Evolutionary conservation across 352 stramenopile genomes (phyloP).

Genomic region (Globisporangium emineosum): DNA sequence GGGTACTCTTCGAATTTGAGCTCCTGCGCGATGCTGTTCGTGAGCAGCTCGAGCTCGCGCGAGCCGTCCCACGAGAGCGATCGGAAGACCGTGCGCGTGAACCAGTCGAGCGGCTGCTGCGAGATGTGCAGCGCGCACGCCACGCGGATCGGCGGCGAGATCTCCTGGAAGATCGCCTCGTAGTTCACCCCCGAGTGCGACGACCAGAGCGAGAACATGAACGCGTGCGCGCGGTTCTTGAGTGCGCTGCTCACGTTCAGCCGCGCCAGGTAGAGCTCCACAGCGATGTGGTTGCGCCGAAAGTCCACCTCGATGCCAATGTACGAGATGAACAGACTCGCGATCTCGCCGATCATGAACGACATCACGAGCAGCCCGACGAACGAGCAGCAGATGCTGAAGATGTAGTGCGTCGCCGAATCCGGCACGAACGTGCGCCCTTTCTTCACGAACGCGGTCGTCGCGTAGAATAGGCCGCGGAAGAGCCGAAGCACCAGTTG

Average conservation of each 20-base stretch:
- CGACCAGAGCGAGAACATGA: conserved; percentile 53
- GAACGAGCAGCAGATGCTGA: conserved; percentile 49
- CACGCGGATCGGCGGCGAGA: conserved; percentile 41
- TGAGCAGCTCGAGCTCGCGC: conserved; percentile 26
- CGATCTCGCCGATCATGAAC: conserved; percentile 69
- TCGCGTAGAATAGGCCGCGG: conserved; percentile 44
- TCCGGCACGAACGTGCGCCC: conserved; percentile 30
- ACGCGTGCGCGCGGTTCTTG: conserved; percentile 38
- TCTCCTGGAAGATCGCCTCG: conserved; percentile 38
- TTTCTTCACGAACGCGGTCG: conserved; percentile 59
- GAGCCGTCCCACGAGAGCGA: conserved; percentile 18
- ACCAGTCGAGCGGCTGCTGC: conserved; percentile 29
- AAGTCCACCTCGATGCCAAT: conserved; percentile 60
- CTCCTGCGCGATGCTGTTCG: conserved; percentile 34
- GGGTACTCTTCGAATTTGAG: conserved; percentile 64
- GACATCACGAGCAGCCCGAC: conserved; percentile 47
- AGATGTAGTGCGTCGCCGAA: conserved; percentile 28
- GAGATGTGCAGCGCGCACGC: conserved; percentile 32
- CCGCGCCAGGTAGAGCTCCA: conserved; percentile 42
- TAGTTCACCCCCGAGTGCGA: conserved; percentile 51
- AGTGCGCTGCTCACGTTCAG: conserved; percentile 36
- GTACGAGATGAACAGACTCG: conserved; percentile 62
- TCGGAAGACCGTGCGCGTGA: conserved; percentile 29
- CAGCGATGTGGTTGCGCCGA: conserved; percentile 50
- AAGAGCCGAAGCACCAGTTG: conserved; percentile 37